Base-by-base conservation (phyloP, 306 rosid species). In the Quercus wislizeni region DNA sequence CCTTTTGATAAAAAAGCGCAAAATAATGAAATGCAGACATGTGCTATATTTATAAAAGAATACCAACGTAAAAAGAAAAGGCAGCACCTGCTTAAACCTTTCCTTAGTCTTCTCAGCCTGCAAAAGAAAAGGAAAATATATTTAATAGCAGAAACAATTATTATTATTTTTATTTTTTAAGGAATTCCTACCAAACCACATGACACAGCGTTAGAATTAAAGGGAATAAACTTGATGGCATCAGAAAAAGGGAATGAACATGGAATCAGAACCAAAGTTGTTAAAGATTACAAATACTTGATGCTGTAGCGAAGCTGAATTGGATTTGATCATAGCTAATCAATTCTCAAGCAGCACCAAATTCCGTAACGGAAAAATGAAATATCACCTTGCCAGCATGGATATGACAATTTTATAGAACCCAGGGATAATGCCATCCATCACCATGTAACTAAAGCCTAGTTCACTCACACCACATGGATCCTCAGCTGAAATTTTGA, bases 1-100 rank as follows among this genome's bases (percentile, higher is more conserved):
- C 70, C 17, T 49, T 49, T 13, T 49, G 54, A 49, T 49, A 49
- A 49, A 49, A 81, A 81, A 73, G 76, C 27, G 38, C 65, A 20
- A 77, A 74, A 72, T 43, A 55, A 75, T 49, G 76, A 43, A 69
- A 54, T 55, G 72, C 14, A 80, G 23, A 76, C 49, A 57, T 74
- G 41, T 61, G 33, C 10, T 21, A 55, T 31, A 31, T 20, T 72
- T 55, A 64, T 68, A 75, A 54, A 56, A 52, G 35, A 70, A 74
- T 67, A 70, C 31, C 56, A 76, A 76, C 21, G 74, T 27, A 19
- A 79, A 6, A 74, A 59, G 73, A 49, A 6, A 77, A 57, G 85
- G 18, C 27, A 74, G 31, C 91, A 95, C 99, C 99, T 93, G 96
- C 84, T 90, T 90, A 79, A 52, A 81, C 81, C 99, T 90, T 83